phyloP scores from a whole-genome alignment of 768 basidiomycete species.

The Coprinellus aureogranulatus region DNA sequence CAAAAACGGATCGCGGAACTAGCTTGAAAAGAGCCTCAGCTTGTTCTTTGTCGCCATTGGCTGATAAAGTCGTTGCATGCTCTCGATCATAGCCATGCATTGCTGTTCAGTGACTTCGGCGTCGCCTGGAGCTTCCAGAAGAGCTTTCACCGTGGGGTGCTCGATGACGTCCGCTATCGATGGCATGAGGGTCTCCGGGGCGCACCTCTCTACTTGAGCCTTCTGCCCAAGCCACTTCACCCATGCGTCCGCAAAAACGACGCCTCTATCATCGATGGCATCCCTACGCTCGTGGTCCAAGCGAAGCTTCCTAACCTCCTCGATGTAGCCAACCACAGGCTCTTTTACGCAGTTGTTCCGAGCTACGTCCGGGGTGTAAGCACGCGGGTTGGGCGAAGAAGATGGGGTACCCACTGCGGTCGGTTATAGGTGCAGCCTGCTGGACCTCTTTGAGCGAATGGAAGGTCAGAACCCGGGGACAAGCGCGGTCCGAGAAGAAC shows the following conservation, averaged over 20 bases:
- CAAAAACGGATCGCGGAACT: too few species aligned
- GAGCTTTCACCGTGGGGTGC: too few species aligned
- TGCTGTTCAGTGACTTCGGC: too few species aligned
- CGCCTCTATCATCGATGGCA: conserved; percentile 18
- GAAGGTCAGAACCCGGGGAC: not conserved
- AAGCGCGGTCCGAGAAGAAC: not conserved
- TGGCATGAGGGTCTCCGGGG: conserved; percentile 19
- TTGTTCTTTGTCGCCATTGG: too few species aligned
- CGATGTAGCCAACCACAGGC: conserved; percentile 26
- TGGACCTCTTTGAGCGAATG: not conserved
- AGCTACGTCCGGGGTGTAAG: conserved; percentile 11
- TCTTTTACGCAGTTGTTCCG: conserved; percentile 26
- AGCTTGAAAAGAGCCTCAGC: too few species aligned
- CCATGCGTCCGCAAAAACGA: conserved; percentile 19
- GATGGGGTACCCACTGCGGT: not conserved
- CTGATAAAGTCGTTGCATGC: too few species aligned
- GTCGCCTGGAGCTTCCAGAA: too few species aligned
- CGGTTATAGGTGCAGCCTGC: not conserved
- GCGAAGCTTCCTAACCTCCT: conserved; percentile 14
- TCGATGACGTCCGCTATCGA: conserved; percentile 24
- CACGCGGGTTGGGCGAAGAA: not conserved
- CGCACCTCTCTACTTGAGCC: conserved; percentile 8
- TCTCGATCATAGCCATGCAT: too few species aligned
- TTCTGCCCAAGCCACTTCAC: conserved; percentile 15
- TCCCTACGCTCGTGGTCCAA: conserved; percentile 17